These are phyloP conservation scores for Taiozyma onychis DNA, from an alignment of 1,139 yeast genomes.

Conservation along the genomic window DNA sequence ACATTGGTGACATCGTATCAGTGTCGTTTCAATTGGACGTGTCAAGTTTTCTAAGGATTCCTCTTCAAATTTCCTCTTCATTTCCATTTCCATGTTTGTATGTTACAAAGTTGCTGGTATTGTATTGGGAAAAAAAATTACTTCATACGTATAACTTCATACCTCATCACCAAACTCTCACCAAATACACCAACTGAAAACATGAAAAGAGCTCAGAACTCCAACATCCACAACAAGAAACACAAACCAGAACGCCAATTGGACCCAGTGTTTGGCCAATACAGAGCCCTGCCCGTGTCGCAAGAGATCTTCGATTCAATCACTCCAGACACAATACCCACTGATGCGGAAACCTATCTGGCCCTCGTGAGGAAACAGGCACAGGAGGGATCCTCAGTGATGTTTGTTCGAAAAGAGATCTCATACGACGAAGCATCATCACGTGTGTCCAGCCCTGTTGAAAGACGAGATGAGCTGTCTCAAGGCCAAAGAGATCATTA, in stretches of 20 bases:
- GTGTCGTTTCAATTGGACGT: background rate
- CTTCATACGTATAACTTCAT: too few relatives aligned
- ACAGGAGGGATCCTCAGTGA: constrained; percentile 16
- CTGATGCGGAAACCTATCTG: constrained; percentile 22
- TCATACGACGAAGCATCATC: constrained; percentile 7
- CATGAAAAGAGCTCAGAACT: background rate
- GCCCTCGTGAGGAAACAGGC: constrained; percentile 24
- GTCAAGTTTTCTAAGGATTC: background rate
- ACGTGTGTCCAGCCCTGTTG: background rate
- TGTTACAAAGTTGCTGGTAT: background rate
- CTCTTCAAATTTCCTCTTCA: background rate
- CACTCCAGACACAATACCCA: constrained; percentile 15
- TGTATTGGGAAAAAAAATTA: too few relatives aligned
- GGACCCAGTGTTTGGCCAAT: constrained; percentile 20
- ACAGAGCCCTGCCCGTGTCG: constrained; percentile 20
- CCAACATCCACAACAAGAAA: background rate
- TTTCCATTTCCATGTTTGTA: background rate
- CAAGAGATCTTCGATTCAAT: constrained; percentile 11
- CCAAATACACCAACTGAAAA: too few relatives aligned
- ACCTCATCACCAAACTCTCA: too few relatives aligned
- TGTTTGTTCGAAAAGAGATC: constrained; percentile 14
- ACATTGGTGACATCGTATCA: background rate
- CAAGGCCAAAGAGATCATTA: constrained; percentile 1
- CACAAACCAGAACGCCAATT: constrained; percentile 3
- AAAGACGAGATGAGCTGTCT: too few relatives aligned